Evolutionary conservation across 1,284 basidiomycete genomes (phyloP), one percentile per base, ranked within the genome.

Genomic region (Puccinia novopanici): DNA sequence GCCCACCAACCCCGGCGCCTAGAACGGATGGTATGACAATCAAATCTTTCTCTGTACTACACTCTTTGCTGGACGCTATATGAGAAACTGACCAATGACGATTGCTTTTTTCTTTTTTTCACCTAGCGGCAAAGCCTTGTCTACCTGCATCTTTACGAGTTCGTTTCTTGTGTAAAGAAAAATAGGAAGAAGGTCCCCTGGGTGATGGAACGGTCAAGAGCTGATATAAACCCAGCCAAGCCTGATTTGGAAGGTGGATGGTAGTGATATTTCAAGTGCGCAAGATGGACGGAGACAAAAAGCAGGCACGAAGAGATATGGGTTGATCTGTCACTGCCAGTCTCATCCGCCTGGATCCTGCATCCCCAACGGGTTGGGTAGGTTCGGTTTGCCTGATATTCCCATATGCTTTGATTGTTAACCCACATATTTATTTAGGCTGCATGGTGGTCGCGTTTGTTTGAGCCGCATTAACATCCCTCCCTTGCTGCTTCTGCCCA

Each of bases 1-100:
- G 86, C 6, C 88, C 88, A 17, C 88, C 88, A 27, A 88, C 86
- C 24, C 88, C 88, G 0, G 87, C 87, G 30, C 88, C 88, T 84
- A 54, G 30, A 54, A 57, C 8, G 24, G 55, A 34, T 19, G 15
- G n/a, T n/a, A 37, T 40, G 27, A 24, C 30, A 59, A 52, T 42
- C 24, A 54, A 63, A 37, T 52, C 24, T 55, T 54, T 24, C 45
- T 22, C 40, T 27, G n/a, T 24, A 3, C 9, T 50, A 10, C 10
- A 30, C 3, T 24, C 12, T 10, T 22, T 37, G 3, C 30, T 50
- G 22, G 54, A 52, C 13, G 42, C 45, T 30, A 50, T 48, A 2
- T 10, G 24, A 72, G 40, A 30, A 61, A 61, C 57, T 75, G 40
- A 79, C 77, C 77, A 48, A 80, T 80, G 70, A 80, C 73, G 70